Base-by-base conservation (phyloP, 139 green algal species). In the Chlamydomonas schloesseri region DNA sequence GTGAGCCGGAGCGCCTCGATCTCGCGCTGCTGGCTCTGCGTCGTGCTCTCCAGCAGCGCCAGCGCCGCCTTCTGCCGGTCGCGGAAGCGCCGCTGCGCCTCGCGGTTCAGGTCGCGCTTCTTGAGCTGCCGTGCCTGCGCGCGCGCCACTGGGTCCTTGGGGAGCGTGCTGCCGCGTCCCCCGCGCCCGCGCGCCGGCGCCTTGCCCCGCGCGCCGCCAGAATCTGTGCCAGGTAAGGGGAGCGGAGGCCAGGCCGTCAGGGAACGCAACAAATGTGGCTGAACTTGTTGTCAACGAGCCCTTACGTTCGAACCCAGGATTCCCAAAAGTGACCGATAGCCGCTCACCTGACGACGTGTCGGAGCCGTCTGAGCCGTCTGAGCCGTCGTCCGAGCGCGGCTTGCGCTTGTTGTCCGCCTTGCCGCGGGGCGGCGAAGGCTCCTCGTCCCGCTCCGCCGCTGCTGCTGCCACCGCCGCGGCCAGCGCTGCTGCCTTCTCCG, bases 31-130 rank as follows among this genome's bases (percentile, higher is more conserved):
- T 80, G 81, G 69, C 34, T 79, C 34, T 79, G 69, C 20, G 81
- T 80, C 15, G 68, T 87, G 24, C n/a, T 62, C 81, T 87, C 81
- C 3, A 79, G 69, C 69, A 80, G 53, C 34, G 68, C 69, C 42
- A 80, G 55, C 18, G 81, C 68, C 69, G 81, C 81, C 57, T 79
- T 87, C 81, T 87, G 81, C 9, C 81, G 69, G 55, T 78, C 68
- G 26, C 81, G 81, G 69, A 87, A 87, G 55, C 81, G 81, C 69
- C 81, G 81, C 81, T 87, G 81, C 34, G 81, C 81, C 69, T 87
- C 81, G 55, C 81, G 81, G 53, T 87, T 87, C 20, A 87, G 69
- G 55, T 87, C 69, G 20, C 81, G 81, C 81, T 87, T 87, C 69
- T 87, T 87, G 29, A 87, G 79, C 67, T 85, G 79, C 47, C 79